These are phyloP conservation scores for Penicillium freii DNA, from an alignment of 2,329 filamentous ascomycete genomes.

Conservation along the genomic window DNA sequence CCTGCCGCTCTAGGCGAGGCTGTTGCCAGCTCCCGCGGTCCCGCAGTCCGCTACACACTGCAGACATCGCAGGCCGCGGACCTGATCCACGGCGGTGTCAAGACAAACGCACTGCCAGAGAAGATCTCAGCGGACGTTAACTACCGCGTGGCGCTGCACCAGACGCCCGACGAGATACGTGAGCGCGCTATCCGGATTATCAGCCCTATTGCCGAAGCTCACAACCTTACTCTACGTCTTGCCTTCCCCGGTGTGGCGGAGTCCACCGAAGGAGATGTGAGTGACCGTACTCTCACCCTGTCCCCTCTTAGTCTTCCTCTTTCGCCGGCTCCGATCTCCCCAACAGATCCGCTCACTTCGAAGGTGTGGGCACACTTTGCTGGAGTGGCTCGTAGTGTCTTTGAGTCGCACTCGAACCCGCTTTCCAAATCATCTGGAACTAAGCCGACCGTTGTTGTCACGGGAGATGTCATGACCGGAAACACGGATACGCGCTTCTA, in stretches of 20 bases:
- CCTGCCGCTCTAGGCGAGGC: slow-evolving; percentile 42
- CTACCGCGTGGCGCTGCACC: slow-evolving; percentile 57
- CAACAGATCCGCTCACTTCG: slow-evolving; percentile 31
- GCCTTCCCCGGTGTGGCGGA: slow-evolving; percentile 42
- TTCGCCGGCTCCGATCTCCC: slow-evolving; percentile 35
- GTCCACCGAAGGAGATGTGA: slow-evolving; percentile 12
- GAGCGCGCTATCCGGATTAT: slow-evolving; percentile 49
- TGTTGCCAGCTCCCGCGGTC: slow-evolving; percentile 40
- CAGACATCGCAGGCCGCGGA: slow-evolving; percentile 59
- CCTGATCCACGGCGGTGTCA: slow-evolving; percentile 55
- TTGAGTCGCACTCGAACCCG: slow-evolving; percentile 34
- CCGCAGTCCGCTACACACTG: slow-evolving; percentile 52
- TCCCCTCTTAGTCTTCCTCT: slow-evolving; percentile 31
- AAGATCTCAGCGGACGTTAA: slow-evolving; percentile 54
- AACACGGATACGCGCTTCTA: slow-evolving; percentile 56
- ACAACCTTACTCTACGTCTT: slow-evolving; percentile 47
- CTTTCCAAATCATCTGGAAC: slow-evolving; percentile 20
- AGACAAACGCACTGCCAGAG: slow-evolving; percentile 59
- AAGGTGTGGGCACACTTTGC: slow-evolving; percentile 39
- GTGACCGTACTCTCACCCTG: slow-evolving; percentile 33
- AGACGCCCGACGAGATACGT: slow-evolving; percentile 49
- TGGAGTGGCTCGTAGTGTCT: slow-evolving; percentile 42
- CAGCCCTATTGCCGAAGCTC: slow-evolving; percentile 48
- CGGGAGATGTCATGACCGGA: slow-evolving; percentile 51
- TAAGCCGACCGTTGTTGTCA: slow-evolving; percentile 39